Conservation (phyloP, 73 alveolate species). For the Diophrys sp. region DNA sequence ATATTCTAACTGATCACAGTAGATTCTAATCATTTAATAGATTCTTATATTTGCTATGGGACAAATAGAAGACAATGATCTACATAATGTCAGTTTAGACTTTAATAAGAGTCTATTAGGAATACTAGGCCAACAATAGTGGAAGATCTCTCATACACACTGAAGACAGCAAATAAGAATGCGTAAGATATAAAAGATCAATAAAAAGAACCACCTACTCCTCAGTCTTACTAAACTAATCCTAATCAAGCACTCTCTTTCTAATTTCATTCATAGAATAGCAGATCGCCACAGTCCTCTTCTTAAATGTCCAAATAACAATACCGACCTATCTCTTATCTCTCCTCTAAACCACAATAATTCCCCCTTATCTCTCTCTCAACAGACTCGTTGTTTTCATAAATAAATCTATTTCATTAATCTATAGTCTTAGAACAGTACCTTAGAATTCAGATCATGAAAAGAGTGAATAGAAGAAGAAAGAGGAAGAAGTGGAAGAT, state of each 20-base stretch:
- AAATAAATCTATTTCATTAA: neutral
- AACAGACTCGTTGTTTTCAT: neutral
- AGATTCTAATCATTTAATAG: neutral
- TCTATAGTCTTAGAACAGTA: neutral
- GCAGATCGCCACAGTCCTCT: neutral
- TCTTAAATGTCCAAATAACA: no score
- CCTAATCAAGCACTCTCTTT: no score
- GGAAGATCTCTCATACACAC: no score
- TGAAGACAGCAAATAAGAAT: neutral
- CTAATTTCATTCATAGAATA: neutral
- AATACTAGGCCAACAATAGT: neutral
- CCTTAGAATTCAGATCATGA: neutral
- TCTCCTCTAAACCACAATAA: neutral
- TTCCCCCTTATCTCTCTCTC: neutral
- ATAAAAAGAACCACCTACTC: no score
- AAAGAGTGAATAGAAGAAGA: no score
- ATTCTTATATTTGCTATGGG: neutral
- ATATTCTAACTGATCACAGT: no score
- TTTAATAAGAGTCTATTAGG: neutral
- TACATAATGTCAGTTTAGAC: neutral
- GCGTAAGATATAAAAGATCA: neutral
- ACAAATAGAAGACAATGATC: no score
- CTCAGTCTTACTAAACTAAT: no score
- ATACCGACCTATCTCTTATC: neutral
- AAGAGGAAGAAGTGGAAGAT: no score